Evolutionary conservation across 805 yeast species (phyloP).

Genomic region (Starmerella vaccinii): DNA sequence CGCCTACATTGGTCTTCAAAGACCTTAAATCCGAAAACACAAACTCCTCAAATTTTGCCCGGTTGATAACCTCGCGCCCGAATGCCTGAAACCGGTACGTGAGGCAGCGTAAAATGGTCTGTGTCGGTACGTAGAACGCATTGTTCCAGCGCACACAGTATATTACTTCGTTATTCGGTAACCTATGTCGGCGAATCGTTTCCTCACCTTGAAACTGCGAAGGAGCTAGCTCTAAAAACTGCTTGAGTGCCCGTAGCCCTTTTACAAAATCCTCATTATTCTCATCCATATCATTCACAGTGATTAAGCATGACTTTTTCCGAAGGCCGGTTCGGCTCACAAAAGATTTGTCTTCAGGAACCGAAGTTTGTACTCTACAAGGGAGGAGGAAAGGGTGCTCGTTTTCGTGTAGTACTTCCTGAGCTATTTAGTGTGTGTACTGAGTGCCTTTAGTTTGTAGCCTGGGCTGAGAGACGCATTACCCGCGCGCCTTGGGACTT

Average conservation of each 20-base stretch:
- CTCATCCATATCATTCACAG: neutral
- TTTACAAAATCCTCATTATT: conserved; percentile 2
- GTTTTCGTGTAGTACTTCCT: neutral
- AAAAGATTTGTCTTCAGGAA: neutral
- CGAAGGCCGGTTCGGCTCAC: neutral
- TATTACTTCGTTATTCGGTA: conserved; percentile 82
- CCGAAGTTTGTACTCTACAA: neutral
- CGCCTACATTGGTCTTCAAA: conserved; percentile 70
- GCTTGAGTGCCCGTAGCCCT: conserved; percentile 39
- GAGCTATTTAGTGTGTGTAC: neutral
- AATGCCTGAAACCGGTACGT: conserved; percentile 80
- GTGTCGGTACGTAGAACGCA: conserved; percentile 82
- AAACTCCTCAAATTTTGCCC: conserved; percentile 95
- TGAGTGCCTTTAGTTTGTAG: neutral
- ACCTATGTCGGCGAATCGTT: conserved; percentile 70
- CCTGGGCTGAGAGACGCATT: neutral
- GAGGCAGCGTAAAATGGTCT: conserved; percentile 88
- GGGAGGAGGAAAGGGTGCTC: neutral
- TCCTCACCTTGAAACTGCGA: conserved; percentile 81
- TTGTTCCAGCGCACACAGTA: conserved; percentile 93
- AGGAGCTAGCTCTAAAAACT: conserved; percentile 86
- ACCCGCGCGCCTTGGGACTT: neutral
- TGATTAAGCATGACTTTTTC: neutral
- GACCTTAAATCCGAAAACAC: conserved; percentile 82
- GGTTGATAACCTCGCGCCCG: conserved; percentile 73